phyloP scores from a whole-genome alignment of 2,329 filamentous ascomycete species.

The Microcera coccophila region DNA sequence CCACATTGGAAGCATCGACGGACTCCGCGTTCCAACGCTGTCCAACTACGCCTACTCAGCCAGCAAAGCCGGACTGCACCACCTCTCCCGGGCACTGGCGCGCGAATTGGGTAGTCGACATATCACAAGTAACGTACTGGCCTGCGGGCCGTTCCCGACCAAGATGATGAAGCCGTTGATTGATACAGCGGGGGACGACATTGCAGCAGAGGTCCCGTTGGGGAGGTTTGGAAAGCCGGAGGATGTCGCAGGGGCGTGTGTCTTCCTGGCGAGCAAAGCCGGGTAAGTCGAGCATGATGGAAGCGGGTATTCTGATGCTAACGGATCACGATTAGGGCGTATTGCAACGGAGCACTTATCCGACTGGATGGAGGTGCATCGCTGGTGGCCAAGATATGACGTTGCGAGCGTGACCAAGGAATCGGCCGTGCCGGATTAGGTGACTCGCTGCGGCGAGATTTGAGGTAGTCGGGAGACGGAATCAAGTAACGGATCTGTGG shows the following conservation, averaged over 20 bases:
- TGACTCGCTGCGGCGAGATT: too few species aligned
- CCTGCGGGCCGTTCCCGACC: conserved; percentile 66
- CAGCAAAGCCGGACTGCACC: conserved; percentile 62
- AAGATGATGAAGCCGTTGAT: conserved; percentile 66
- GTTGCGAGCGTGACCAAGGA: too few species aligned
- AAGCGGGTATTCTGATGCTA: conserved; percentile 5
- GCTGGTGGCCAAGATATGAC: conserved; percentile 44
- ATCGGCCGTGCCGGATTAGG: too few species aligned
- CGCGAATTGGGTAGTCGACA: conserved; percentile 55
- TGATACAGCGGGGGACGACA: conserved; percentile 50
- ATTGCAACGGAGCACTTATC: conserved; percentile 62
- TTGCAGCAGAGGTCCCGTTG: conserved; percentile 58
- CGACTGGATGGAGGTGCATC: conserved; percentile 57
- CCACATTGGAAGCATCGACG: conserved; percentile 63
- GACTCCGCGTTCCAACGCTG: conserved; percentile 54
- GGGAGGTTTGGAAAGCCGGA: conserved; percentile 62
- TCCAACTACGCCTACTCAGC: conserved; percentile 60
- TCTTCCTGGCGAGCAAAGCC: conserved; percentile 65
- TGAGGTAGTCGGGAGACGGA: too few species aligned
- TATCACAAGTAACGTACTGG: conserved; percentile 64
- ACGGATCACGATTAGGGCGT: conserved; percentile 36
- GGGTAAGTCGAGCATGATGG: conserved; percentile 41
- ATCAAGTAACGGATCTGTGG: too few species aligned
- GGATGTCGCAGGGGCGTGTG: conserved; percentile 67
- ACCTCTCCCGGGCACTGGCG: conserved; percentile 57